These are phyloP conservation scores for Mucor sp. DNA, from an alignment of 371 early-diverging fungal genomes.

Conservation along the genomic window DNA sequence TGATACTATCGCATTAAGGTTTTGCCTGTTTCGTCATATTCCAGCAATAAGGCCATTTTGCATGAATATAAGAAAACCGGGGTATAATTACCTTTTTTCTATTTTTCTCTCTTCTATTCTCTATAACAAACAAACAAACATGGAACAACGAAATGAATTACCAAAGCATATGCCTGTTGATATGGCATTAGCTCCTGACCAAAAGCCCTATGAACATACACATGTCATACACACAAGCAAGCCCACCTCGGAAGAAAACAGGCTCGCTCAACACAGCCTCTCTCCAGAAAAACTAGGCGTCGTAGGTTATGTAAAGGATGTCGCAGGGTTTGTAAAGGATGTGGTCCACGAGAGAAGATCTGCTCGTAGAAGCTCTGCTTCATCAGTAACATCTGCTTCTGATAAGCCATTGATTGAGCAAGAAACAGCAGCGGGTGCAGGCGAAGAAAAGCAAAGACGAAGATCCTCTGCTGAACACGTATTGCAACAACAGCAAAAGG, in stretches of 20 bases:
- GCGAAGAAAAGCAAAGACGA: constrained; percentile 7
- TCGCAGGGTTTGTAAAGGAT: constrained; percentile 51
- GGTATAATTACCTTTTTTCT: background rate
- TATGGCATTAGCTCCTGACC: constrained; percentile 44
- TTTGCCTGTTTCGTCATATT: background rate
- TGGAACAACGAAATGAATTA: background rate
- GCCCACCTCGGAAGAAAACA: constrained; percentile 11
- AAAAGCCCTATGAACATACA: constrained; percentile 33
- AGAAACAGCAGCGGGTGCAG: background rate
- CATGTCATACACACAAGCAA: constrained; percentile 19
- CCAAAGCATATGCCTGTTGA: constrained; percentile 42
- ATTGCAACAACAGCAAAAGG: background rate
- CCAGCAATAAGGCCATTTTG: background rate
- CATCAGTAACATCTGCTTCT: background rate
- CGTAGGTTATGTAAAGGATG: constrained; percentile 52
- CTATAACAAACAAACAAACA: background rate
- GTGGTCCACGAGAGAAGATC: constrained; percentile 31
- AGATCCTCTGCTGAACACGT: constrained; percentile 8
- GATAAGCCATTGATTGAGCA: background rate
- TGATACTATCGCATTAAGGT: background rate
- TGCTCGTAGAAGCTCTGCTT: constrained; percentile 22
- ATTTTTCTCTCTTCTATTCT: background rate
- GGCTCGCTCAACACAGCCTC: constrained; percentile 38
- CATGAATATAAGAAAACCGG: background rate
- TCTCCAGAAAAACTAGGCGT: constrained; percentile 51